Conservation (phyloP, 1,284 basidiomycete genomes). For the Cryptococcus jaspeensis region DNA sequence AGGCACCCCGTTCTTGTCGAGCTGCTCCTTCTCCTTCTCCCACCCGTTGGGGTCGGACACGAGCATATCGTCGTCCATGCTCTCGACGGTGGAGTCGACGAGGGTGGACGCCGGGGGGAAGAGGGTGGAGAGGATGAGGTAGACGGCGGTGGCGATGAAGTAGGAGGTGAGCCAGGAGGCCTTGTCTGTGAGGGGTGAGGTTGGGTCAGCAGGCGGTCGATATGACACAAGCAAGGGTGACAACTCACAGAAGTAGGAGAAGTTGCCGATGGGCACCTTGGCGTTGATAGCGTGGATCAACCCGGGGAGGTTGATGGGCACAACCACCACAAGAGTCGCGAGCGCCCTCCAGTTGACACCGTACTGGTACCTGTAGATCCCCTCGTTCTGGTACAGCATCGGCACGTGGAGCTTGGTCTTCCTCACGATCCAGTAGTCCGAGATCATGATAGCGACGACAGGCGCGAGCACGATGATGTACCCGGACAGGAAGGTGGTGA, state of each 20-base stretch:
- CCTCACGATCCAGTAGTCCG: constrained; percentile 45
- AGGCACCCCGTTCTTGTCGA: too few species aligned
- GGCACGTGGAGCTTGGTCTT: constrained; percentile 37
- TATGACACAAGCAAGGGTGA: neutral
- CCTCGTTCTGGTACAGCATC: constrained; percentile 46
- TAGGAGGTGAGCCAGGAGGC: constrained; percentile 42
- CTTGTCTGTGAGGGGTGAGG: constrained; percentile 18
- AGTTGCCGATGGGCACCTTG: constrained; percentile 40
- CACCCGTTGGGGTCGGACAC: constrained; percentile 7
- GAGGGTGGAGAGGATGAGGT: constrained; percentile 25
- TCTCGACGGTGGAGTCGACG: constrained; percentile 36
- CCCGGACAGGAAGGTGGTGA: constrained; percentile 46
- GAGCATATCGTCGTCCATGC: constrained; percentile 28
- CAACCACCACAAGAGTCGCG: constrained; percentile 33
- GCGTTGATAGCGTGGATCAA: constrained; percentile 40
- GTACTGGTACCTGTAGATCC: constrained; percentile 44
- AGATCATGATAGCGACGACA: constrained; percentile 44
- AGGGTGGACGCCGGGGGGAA: constrained; percentile 34
- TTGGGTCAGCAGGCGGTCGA: neutral
- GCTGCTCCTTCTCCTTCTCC: constrained; percentile 19
- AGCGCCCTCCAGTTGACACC: constrained; percentile 47
- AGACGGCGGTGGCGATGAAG: constrained; percentile 33
- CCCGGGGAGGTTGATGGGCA: constrained; percentile 46
- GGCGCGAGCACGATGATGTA: constrained; percentile 48
- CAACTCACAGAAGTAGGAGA: constrained; percentile 37